These are phyloP conservation scores for Naganishia liquefaciens DNA, from an alignment of 1,284 basidiomycete genomes.

Conservation along the genomic window DNA sequence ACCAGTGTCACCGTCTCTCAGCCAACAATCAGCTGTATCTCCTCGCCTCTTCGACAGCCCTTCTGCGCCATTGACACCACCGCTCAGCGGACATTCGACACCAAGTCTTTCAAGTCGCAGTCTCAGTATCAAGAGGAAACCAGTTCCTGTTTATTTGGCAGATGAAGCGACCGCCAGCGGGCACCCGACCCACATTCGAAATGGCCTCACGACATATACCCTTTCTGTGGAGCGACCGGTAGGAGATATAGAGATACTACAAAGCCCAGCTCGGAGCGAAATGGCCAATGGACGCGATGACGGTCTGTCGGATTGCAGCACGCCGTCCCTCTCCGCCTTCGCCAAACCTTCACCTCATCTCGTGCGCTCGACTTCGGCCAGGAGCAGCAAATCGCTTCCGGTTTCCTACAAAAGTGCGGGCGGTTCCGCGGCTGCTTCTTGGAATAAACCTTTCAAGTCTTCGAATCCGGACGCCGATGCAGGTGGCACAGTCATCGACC, in stretches of 20 bases:
- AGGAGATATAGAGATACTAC: constrained; percentile 4
- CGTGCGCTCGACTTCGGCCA: constrained; percentile 4
- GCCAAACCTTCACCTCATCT: constrained; percentile 2
- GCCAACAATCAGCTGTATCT: constrained; percentile 8
- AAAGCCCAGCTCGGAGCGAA: constrained; percentile 2
- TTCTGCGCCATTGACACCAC: neutral
- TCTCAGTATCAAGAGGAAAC: constrained; percentile 14
- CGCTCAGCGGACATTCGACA: neutral
- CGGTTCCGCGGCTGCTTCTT: neutral
- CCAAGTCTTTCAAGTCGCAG: constrained; percentile 9
- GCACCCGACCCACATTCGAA: neutral
- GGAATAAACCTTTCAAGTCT: neutral
- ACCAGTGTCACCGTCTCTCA: constrained; percentile 3
- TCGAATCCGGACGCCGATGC: no score
- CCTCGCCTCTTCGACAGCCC: neutral
- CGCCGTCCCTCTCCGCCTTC: neutral
- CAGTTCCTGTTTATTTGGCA: constrained; percentile 4
- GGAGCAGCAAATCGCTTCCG: constrained; percentile 9
- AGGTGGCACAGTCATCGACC: no score
- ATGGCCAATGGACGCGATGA: neutral
- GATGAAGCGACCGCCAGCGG: neutral
- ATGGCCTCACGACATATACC: neutral
- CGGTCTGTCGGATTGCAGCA: neutral
- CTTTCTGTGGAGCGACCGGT: constrained; percentile 4
- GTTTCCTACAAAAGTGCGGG: neutral